phyloP scores from a whole-genome alignment of 1,139 yeast genomes.

The Blastobotrys ciferrii region DNA sequence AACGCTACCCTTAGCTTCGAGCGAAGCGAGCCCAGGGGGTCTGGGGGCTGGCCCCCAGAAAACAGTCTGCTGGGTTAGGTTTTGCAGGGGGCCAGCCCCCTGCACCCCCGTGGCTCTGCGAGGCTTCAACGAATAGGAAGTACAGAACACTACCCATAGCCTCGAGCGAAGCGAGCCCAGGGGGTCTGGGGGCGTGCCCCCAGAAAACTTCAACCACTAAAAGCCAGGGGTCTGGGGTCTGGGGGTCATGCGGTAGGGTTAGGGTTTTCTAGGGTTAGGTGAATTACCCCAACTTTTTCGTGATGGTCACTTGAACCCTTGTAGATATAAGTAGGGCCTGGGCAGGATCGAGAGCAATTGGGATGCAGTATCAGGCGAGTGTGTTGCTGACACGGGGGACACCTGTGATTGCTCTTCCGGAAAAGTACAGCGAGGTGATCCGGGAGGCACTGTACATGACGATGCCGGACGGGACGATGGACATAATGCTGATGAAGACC shows the following conservation, averaged over 20 bases:
- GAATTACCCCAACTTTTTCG: not conserved
- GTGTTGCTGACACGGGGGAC: slow-evolving; percentile 30
- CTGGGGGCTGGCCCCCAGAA: too few relatives aligned
- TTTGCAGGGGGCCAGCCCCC: too few relatives aligned
- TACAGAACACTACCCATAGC: too few relatives aligned
- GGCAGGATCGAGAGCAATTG: not conserved
- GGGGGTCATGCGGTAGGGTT: not conserved
- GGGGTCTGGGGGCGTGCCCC: too few relatives aligned
- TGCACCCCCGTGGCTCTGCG: too few relatives aligned
- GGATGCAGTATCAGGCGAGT: slow-evolving; percentile 31
- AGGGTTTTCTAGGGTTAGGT: not conserved
- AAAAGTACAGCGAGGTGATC: slow-evolving; percentile 27
- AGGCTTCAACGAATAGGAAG: too few relatives aligned
- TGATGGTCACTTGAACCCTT: not conserved
- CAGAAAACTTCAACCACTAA: not conserved
- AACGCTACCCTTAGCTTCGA: too few relatives aligned
- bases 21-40: too few relatives aligned
- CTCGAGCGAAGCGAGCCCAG: too few relatives aligned
- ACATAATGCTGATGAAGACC: slow-evolving; percentile 34
- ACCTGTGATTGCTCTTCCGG: slow-evolving; percentile 21
- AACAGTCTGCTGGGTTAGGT: too few relatives aligned
- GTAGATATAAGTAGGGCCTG: not conserved
- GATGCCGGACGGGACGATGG: slow-evolving; percentile 34
- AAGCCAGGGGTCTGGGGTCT: too few relatives aligned
- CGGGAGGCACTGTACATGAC: slow-evolving; percentile 32